A percentile compares a stretch with the other conserved stretches of the same genome.
Conservation (phyloP, 73 alveolate species). For the Blepharisma stoltei region DNA sequence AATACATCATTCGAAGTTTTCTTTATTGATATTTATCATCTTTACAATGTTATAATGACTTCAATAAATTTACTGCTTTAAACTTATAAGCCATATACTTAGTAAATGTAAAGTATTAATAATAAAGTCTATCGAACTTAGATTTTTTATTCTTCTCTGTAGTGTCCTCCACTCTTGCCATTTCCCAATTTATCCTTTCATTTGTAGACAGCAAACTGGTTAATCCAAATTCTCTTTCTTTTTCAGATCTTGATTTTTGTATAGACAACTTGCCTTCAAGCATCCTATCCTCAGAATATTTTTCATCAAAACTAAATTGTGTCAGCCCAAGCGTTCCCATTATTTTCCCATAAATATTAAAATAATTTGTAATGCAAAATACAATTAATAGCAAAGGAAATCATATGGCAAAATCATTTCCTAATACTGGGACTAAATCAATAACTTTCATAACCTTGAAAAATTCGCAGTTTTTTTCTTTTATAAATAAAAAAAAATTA, state of each 20-base stretch:
- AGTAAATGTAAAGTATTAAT: too few species aligned
- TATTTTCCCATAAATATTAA: conserved; percentile 15
- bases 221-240: neutral
- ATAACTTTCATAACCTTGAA: neutral
- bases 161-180: too few species aligned
- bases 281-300: neutral
- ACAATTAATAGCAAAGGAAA: conserved; percentile 16
- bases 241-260: neutral
- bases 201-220: too few species aligned
- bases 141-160: too few species aligned
- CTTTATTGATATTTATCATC: too few species aligned
- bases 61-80: too few species aligned
- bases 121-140: too few species aligned
- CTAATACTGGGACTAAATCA: conserved; percentile 16
- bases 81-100: too few species aligned
- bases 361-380: conserved; percentile 6
- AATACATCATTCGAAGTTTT: too few species aligned
- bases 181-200: too few species aligned
- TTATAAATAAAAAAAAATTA: conserved; percentile 26
- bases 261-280: neutral
- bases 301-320: neutral
- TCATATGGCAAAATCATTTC: neutral
- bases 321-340: conserved; percentile 4
- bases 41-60: too few species aligned
- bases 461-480: neutral